Evolutionary conservation across 345 rosid genomes (phyloP).

Genomic region (Populus alba): DNA sequence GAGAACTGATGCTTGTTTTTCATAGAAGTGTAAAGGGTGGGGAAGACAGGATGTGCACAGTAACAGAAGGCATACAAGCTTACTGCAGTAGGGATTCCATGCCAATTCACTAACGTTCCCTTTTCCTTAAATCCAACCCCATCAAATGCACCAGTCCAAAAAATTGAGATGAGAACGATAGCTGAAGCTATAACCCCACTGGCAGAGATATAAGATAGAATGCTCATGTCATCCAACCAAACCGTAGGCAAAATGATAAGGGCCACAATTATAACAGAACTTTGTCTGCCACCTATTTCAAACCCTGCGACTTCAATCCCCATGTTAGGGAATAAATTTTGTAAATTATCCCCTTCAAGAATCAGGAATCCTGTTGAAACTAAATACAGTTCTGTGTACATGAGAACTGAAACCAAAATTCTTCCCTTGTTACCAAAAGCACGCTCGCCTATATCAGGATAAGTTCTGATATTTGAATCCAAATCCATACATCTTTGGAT

Average conservation of each 20-base stretch:
- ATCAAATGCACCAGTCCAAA: slow-evolving; percentile 65
- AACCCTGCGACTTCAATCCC: slow-evolving; percentile 47
- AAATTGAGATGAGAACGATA: slow-evolving; percentile 61
- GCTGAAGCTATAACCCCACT: slow-evolving; percentile 85
- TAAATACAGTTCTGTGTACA: slow-evolving; percentile 74
- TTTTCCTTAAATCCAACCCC: slow-evolving; percentile 64
- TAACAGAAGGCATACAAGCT: slow-evolving; percentile 90
- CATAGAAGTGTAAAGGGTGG: slow-evolving; percentile 79
- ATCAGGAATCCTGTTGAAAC: slow-evolving; percentile 84
- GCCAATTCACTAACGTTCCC: slow-evolving; percentile 44
- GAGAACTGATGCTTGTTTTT: slow-evolving; percentile 75
- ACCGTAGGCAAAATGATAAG: slow-evolving; percentile 74
- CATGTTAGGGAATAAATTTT: slow-evolving; percentile 51
- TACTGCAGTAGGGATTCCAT: slow-evolving; percentile 66
- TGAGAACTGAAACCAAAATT: slow-evolving; percentile 49
- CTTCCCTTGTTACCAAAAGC: slow-evolving; percentile 81
- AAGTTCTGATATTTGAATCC: slow-evolving; percentile 56
- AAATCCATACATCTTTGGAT: slow-evolving; percentile 78
- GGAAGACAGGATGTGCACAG: slow-evolving; percentile 90
- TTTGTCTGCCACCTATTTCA: slow-evolving; percentile 46
- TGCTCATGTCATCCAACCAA: slow-evolving; percentile 71
- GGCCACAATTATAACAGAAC: slow-evolving; percentile 59
- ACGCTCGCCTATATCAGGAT: slow-evolving; percentile 77
- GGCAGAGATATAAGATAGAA: slow-evolving; percentile 80
- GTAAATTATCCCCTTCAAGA: slow-evolving; percentile 83